Evolutionary conservation across 2,329 filamentous ascomycete species (phyloP), one percentile per base, ranked within the genome.

Genomic region (Colletotrichum salicis): DNA sequence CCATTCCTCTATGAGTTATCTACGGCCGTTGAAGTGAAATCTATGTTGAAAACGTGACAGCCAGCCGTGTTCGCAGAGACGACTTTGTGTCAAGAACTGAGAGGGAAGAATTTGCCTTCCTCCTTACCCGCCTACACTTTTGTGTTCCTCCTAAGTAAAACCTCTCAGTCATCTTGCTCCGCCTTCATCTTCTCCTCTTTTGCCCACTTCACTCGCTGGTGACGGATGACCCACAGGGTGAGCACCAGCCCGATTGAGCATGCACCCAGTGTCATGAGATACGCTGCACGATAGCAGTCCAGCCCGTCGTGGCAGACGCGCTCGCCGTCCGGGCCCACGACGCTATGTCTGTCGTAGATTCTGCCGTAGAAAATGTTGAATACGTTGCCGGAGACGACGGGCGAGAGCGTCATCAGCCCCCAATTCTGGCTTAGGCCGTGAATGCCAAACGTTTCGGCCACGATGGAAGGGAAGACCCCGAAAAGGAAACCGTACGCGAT

Each of bases 401-500:
- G 95, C 3, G 94, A 92, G 59, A 98, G 85, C 0, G 94, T 98
- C 91, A 99, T 97, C 76, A 93, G 92, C 15, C 96, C 96, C 96
- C 96, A 99, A 78, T 98, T 99, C 79, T 97, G 94, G 67, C 93
- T 95, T 58, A 99, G 86, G 1, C 95, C 96, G 72, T 92, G 89
- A 31, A 98, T 93, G 8, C 96, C 96, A 80, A 99, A 99, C 0
- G 93, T 92, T 79, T 98, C 95, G 7, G 95, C 94, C 11, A 94
- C 89, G 22, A 98, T 90, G 13, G 95, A 95, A 0, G 96, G 96
- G 81, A 94, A 97, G 24, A 97, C 95, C 41, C 96, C 96, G 76
- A 98, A 98, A 0, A 98, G 87, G 75, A 97, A 94, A 2, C 96
- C 96, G 80, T 99, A 99, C 1, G 91, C 95, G 1, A 98, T 85